These are phyloP conservation scores for Ophiosphaerella korrae DNA, from an alignment of 2,329 filamentous ascomycete species.

Conservation along the genomic window DNA sequence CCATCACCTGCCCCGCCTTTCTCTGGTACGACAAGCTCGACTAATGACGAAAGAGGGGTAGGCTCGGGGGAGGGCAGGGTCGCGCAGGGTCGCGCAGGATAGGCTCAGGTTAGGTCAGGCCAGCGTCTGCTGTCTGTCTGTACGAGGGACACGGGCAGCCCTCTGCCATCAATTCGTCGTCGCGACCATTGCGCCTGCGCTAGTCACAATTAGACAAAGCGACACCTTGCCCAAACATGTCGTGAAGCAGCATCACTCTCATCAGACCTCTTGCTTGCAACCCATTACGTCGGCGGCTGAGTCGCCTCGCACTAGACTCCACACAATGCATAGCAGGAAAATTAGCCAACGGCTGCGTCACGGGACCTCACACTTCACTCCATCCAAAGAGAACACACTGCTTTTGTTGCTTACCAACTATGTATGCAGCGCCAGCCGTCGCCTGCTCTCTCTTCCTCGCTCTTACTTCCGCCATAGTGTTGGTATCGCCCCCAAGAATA, in stretches of 20 bases:
- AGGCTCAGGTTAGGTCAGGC: no score
- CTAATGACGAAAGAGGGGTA: constrained; percentile 4
- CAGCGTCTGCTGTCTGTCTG: not conserved
- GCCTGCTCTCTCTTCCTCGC: constrained; percentile 9
- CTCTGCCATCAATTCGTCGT: no score
- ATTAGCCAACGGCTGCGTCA: no score
- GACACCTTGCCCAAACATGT: constrained; percentile 10
- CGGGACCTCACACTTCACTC: no score
- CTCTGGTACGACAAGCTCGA: not conserved
- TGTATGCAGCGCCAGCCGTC: constrained; percentile 22
- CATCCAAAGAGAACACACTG: constrained; percentile 25
- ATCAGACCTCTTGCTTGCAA: not conserved
- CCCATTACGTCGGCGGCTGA: constrained; percentile 28
- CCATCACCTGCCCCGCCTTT: constrained; percentile 9
- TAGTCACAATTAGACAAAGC: constrained; percentile 16
- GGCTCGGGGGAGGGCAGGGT: not conserved
- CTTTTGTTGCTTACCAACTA: constrained; percentile 34
- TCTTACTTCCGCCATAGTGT: constrained; percentile 6
- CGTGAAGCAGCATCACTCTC: constrained; percentile 11
- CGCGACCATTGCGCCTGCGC: constrained; percentile 2
- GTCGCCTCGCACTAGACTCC: not conserved
- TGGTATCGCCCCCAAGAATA: constrained; percentile 18
- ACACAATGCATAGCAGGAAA: no score
- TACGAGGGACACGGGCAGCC: not conserved
- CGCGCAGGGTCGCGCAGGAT: no score